These are phyloP conservation scores for Hypoxylon sp. DNA, from an alignment of 2,329 filamentous ascomycete species.

Conservation along the genomic window DNA sequence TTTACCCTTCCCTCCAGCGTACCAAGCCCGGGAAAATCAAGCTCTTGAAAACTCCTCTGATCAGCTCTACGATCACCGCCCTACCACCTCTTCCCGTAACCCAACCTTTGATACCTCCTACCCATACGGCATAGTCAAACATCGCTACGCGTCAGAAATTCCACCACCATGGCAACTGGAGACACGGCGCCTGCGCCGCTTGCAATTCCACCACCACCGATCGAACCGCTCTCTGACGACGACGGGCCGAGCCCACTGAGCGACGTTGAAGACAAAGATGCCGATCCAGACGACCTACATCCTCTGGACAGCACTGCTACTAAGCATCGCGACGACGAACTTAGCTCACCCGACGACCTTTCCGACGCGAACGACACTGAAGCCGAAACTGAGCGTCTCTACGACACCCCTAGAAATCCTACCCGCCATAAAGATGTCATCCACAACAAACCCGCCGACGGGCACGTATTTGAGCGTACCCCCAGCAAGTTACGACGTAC, in stretches of 20 bases:
- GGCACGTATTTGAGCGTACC: constrained; percentile 67
- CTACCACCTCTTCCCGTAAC: constrained; percentile 1
- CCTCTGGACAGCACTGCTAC: constrained; percentile 45
- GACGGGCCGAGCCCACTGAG: constrained; percentile 90
- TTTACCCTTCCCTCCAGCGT: constrained; percentile 20
- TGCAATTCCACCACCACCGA: constrained; percentile 57
- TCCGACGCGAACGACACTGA: constrained; percentile 76
- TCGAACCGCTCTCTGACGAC: constrained; percentile 59
- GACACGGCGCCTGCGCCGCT: constrained; percentile 58
- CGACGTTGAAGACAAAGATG: constrained; percentile 84
- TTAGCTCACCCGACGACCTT: constrained; percentile 59
- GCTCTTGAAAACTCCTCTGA: constrained; percentile 29
- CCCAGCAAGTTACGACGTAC: constrained; percentile 76
- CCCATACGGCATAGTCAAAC: neutral
- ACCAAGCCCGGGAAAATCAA: constrained; percentile 6
- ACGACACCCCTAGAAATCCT: constrained; percentile 78
- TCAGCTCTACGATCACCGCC: constrained; percentile 8
- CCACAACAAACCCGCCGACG: constrained; percentile 62
- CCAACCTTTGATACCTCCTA: constrained; percentile 1
- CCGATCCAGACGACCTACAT: constrained; percentile 70
- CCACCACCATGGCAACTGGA: constrained; percentile 58
- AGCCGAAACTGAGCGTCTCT: constrained; percentile 92
- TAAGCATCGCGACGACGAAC: constrained; percentile 39
- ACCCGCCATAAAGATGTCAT: constrained; percentile 68
- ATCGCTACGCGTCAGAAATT: neutral